Percentiles rank a stretch among this genome's conserved stretches.
These are phyloP conservation scores for Rosa multiflora DNA, from an alignment of 306 rosid genomes.

Conservation along the genomic window DNA sequence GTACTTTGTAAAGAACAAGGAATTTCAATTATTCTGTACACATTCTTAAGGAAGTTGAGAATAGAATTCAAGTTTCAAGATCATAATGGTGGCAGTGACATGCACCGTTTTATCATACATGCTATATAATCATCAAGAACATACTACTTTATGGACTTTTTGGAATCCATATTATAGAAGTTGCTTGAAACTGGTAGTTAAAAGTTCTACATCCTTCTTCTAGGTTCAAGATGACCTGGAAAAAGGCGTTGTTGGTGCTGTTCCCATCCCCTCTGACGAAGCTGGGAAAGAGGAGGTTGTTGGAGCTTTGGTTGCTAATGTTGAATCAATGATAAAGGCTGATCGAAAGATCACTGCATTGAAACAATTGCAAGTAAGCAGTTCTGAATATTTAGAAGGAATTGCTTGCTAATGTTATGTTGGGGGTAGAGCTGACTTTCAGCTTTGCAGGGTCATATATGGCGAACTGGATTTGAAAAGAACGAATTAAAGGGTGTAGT, in stretches of 20 bases:
- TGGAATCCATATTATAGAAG: background rate
- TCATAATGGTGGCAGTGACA: background rate
- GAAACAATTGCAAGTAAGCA: slow-evolving; percentile 88
- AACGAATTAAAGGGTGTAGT: slow-evolving; percentile 82
- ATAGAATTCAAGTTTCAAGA: background rate
- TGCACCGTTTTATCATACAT: background rate
- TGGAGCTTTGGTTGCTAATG: slow-evolving; percentile 79
- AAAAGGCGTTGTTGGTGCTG: slow-evolving; percentile 67
- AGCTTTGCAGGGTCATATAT: slow-evolving; percentile 83
- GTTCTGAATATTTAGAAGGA: slow-evolving; percentile 9
- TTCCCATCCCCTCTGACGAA: slow-evolving; percentile 76
- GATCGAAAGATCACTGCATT: slow-evolving; percentile 88
- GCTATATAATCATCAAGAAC: background rate
- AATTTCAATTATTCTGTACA: background rate
- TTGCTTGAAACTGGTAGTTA: background rate
- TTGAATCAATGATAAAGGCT: slow-evolving; percentile 91
- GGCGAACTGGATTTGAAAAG: slow-evolving; percentile 84
- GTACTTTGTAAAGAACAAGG: background rate
- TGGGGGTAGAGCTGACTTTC: slow-evolving; percentile 29
- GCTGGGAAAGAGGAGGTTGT: slow-evolving; percentile 76
- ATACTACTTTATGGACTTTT: background rate
- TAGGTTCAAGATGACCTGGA: slow-evolving; percentile 87
- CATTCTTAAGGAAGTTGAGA: background rate
- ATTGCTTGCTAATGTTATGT: slow-evolving; percentile 15
- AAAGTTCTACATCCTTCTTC: slow-evolving; percentile 14